Evolutionary conservation across 1,139 yeast genomes (phyloP).

Genomic region (Meyerozyma smithsonii): DNA sequence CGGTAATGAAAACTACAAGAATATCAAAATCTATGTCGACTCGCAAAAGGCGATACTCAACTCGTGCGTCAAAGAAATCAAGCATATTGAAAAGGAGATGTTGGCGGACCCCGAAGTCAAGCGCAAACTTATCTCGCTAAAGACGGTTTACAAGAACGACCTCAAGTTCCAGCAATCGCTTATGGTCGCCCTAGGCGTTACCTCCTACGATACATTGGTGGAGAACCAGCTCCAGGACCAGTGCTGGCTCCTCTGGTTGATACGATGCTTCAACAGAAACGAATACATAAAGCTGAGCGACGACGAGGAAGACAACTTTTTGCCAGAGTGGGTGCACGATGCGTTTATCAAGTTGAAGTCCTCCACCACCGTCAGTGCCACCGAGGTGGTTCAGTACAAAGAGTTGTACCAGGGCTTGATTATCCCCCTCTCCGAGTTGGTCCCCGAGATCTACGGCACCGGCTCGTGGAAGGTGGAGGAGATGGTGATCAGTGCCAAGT

Average conservation of each 20-base stretch:
- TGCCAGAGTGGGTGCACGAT: conserved; percentile 51
- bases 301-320: conserved; percentile 24
- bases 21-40: conserved; percentile 15
- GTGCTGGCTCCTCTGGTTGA: conserved; percentile 57
- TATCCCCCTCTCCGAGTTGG: conserved; percentile 45
- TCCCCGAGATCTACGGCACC: conserved; percentile 56
- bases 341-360: conserved; percentile 38
- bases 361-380: conserved; percentile 35
- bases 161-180: conserved; percentile 51
- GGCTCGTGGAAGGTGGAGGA: conserved; percentile 65
- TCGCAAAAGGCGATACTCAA: conserved; percentile 48
- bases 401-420: conserved; percentile 52
- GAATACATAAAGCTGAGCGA: conserved; percentile 21
- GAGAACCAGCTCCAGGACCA: conserved; percentile 51
- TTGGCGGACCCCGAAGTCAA: conserved; percentile 38
- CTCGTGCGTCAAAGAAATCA: conserved; percentile 41
- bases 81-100: conserved; percentile 46
- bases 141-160: conserved; percentile 54
- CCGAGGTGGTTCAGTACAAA: conserved; percentile 52
- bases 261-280: conserved; percentile 50
- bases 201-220: conserved; percentile 48
- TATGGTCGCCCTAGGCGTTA: conserved; percentile 51
- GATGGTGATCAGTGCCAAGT: conserved; percentile 55
- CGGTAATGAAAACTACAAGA: conserved; percentile 7
- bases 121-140: conserved; percentile 44